Evolutionary conservation across 495 filamentous ascomycete genomes (phyloP), one percentile per base, ranked within the genome.

Genomic region (Cercophora newfieldiana): DNA sequence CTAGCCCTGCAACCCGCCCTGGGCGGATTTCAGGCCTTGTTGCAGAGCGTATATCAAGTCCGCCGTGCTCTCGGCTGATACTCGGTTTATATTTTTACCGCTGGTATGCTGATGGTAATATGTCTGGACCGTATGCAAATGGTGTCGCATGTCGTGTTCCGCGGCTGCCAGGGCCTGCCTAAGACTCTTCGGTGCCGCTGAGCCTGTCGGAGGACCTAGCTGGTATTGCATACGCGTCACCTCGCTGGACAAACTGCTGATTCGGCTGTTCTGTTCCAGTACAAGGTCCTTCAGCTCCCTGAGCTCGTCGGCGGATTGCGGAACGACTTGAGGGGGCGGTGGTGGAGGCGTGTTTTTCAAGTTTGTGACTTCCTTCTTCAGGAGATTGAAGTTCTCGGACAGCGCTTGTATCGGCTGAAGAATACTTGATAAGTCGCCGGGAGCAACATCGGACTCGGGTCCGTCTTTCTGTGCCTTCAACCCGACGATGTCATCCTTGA

Each of bases 131-230:
- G 58, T 66, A 7, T 49, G 33, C 29, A 66, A 49, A 48, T 72
- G 72, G 8, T 24, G 29, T 18, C 31, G 26, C 19, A 74, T 28
- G 51, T 74, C 72, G 22, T 59, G 59, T 63, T 74, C 70, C 3
- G 70, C 70, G 16, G 58, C 59, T 3, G 49, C 56, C 54, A 74
- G 64, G 3, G 70, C 72, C n/a, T 74, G 66, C 28, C 59, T 61
- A 1, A 74, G 31, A 6, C 19, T 72, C 57, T 69, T 51, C 0
- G 72, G 67, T 48, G 59, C 19, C 29, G 56, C 21, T 29, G 33
- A 50, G n/a, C 29, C 24, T 48, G 59, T 14, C 29, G 56, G 10
- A n/a, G 33, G 30, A 8, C 29, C 24, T 18, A 63, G 12, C 59
- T 57, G 30, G 44, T 25, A 16, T 24, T 51, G 61, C 31, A 65